Percentiles rank a stretch among this genome's conserved stretches.
These are phyloP conservation scores for Keithomyces neogunnii DNA, from an alignment of 2,329 filamentous ascomycete species.

Conservation along the genomic window DNA sequence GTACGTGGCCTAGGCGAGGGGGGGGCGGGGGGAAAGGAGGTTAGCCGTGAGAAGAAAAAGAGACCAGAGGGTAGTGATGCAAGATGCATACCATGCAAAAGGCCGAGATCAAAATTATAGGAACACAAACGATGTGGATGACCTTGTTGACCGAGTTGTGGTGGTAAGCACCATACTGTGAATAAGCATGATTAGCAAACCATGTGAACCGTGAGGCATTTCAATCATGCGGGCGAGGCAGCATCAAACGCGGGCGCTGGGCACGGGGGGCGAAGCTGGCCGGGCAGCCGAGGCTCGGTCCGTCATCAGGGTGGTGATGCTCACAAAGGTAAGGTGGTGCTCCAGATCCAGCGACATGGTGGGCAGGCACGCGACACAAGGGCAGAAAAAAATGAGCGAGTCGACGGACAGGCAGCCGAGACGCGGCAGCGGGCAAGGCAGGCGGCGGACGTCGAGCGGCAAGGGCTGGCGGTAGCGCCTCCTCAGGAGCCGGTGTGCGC, in stretches of 20 bases:
- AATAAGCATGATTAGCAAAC: background rate
- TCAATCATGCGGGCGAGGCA: background rate
- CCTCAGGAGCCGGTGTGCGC: background rate
- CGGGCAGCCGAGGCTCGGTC: background rate
- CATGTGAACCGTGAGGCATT: background rate
- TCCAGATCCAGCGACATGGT: constrained; percentile 67
- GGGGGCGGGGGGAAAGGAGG: background rate
- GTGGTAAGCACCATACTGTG: constrained; percentile 77
- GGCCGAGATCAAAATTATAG: constrained; percentile 61
- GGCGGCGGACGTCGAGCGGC: background rate
- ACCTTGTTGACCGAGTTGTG: constrained; percentile 67
- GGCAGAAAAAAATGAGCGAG: background rate
- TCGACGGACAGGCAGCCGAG: constrained; percentile 3
- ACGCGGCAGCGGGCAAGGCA: background rate
- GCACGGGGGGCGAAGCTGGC: background rate
- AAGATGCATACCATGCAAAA: constrained; percentile 57
- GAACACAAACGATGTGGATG: constrained; percentile 76
- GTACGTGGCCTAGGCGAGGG: constrained; percentile 45
- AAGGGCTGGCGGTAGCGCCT: background rate
- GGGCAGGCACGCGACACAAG: constrained; percentile 13
- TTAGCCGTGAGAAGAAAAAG: background rate
- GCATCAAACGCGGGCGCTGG: background rate
- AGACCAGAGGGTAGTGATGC: constrained; percentile 3
- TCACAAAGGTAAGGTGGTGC: constrained; percentile 71
- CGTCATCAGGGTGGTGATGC: constrained; percentile 25